Evolutionary conservation across 495 filamentous ascomycete genomes (phyloP), one percentile per base, ranked within the genome.

Genomic region (Mycothermus thermophilus): DNA sequence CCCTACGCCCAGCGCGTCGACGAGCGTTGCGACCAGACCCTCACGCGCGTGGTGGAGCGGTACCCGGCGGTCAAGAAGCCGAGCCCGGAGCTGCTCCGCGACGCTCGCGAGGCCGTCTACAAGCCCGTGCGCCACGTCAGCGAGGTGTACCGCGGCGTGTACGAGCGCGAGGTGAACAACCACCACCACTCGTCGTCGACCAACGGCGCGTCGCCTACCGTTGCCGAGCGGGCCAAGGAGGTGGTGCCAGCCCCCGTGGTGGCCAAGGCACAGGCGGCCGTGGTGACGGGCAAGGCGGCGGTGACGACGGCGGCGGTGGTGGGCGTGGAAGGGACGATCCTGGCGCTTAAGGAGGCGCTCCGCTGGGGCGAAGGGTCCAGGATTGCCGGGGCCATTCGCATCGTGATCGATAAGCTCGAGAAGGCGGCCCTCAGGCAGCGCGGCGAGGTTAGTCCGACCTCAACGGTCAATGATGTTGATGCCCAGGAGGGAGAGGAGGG

Each of bases 1-100:
- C 88, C 90, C 2, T 94, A 94, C 59, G 65, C 93, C 34, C 64
- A 71, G 53, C 80, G 77, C 50, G 87, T 75, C 47, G 90, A 97
- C 42, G 57, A 71, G 39, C 59, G 94, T 30, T 90, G 82, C 46
- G 77, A 87, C 59, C 60, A 67, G 46, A 71, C 80, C 11, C 69
- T 97, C 42, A 65, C 48, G 38, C 74, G 72, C 45, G 71, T 95
- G 43, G 90, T 96, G 40, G 51, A 66, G 34, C 74, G 62, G 40
- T 84, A 94, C 64, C 90, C 90, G 18, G 69, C 81, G 48, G 74
- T 97, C 46, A 93, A 84, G 65, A 80, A 93, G 57, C 77, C 87
- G 14, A 86, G 84, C 8, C 59, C 74, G 25, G 82, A 82, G 54
- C 68, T 97, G 37, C 71, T 75, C 52, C 65, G 59, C 39, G 75